Base-by-base conservation (phyloP, 2,329 filamentous ascomycete genomes). In the Penicillium sclerotigenum region DNA sequence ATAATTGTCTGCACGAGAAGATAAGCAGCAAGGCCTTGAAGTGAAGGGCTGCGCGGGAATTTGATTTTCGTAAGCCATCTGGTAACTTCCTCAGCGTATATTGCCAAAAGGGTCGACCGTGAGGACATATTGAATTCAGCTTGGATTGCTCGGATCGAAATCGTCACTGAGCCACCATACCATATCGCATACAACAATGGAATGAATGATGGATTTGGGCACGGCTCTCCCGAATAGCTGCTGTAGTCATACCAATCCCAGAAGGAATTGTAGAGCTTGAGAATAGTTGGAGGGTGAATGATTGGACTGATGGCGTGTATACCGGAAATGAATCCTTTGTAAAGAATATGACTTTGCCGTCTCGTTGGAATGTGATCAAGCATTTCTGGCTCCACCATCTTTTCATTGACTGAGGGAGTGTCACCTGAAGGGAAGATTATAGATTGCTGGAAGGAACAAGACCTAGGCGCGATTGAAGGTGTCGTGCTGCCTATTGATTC, bases 1-100 rank as follows among this genome's bases (percentile, higher is more conserved):
- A 79, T 66, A 28, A 79, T 75, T 2, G 75, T 78, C 51, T 78
- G 76, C n/a, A 78, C 70, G 16, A 80, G 68, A 4, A 80, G 68
- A 57, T 79, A 78, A 16, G 79, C 77, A 16, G 73, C 73, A 3
- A 81, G 65, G 2, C 77, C 75, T 43, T 76, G 73, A 33, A 80
- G 59, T 10, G 77, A 77, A 6, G 77, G 71, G 49, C 72, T 78
- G 41, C 76, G 72, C 10, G 77, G 77, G 45, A 80, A 80, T 0
- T 71, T 74, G 9, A 77, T 73, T 18, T 71, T 71, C 14, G 70
- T 71, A 36, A 79, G 61, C 71, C 75, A 77, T 20, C 71, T 68
- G 2, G 75, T 75, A 8, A 75, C 72, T 56, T 77, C 71, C n/a
- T 79, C 75, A 48, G 74, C 71, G 56, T 74, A 76, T 28, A 63